Percentiles rank a stretch among this genome's conserved stretches.
phyloP scores from a whole-genome alignment of 2,329 filamentous ascomycete species.

The Aspergillus ochraceus region DNA sequence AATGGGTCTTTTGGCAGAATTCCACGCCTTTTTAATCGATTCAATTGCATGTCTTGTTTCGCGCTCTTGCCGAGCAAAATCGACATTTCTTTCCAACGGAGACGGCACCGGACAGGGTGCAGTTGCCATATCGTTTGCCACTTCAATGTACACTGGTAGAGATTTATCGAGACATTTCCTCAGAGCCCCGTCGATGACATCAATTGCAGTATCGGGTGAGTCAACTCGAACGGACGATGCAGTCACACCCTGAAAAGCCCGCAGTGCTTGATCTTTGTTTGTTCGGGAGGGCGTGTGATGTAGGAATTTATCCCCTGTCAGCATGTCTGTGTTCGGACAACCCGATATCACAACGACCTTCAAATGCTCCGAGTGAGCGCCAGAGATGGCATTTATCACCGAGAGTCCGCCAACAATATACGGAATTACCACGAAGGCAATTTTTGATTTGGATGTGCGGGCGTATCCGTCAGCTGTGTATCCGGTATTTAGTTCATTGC shows the following conservation, averaged over 20 bases:
- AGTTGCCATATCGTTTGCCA: conserved; percentile 6
- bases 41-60: background rate
- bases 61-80: background rate
- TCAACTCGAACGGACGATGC: conserved; percentile 7
- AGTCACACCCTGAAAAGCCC: conserved; percentile 7
- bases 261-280: conserved; percentile 8
- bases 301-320: background rate
- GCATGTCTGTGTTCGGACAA: background rate
- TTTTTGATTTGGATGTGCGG: conserved; percentile 1
- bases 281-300: conserved; percentile 6
- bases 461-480: conserved; percentile 19
- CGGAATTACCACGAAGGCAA: conserved; percentile 11
- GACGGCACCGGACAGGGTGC: background rate
- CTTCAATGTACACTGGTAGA: conserved; percentile 10
- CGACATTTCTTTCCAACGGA: background rate
- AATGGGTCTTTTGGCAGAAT: background rate
- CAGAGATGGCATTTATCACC: conserved; percentile 13
- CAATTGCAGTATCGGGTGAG: background rate
- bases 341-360: conserved; percentile 13
- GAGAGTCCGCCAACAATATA: conserved; percentile 16
- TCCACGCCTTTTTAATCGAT: conserved; percentile 3
- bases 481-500: conserved; percentile 17
- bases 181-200: conserved; percentile 7
- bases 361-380: conserved; percentile 10
- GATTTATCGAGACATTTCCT: conserved; percentile 2